Conservation (phyloP, 179 eudicot genomes). For the Spergularia azorica region DNA sequence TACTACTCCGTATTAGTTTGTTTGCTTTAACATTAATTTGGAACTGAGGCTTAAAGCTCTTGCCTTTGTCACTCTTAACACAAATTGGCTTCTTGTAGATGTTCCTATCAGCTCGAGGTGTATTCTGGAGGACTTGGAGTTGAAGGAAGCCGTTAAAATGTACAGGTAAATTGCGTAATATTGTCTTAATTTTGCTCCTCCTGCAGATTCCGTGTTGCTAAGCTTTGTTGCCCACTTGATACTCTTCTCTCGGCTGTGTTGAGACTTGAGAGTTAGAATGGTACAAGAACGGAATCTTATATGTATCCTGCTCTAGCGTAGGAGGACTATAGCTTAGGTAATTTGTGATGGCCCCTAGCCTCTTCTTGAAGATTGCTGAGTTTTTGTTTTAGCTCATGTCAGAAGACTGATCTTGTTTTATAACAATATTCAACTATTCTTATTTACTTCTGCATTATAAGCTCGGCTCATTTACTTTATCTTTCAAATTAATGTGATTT, state of each 20-base stretch:
- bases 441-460: neutral
- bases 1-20: neutral
- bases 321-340: neutral
- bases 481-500: neutral
- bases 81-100: conserved; percentile 40
- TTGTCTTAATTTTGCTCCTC: neutral
- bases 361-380: neutral
- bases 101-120: conserved; percentile 87
- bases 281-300: neutral
- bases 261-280: neutral
- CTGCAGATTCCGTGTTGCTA: too few species aligned
- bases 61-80: conserved; percentile 1
- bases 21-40: neutral
- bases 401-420: neutral
- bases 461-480: conserved; percentile 1
- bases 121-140: conserved; percentile 83
- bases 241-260: too few species aligned
- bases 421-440: neutral
- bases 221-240: too few species aligned
- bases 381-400: neutral
- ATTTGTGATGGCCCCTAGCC: too few species aligned
- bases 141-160: conserved; percentile 82
- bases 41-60: neutral
- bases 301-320: neutral
- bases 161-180: conserved; percentile 50